Evolutionary conservation across 106 monocot species (phyloP).

Genomic region (Dendrobium chrysotoxum): DNA sequence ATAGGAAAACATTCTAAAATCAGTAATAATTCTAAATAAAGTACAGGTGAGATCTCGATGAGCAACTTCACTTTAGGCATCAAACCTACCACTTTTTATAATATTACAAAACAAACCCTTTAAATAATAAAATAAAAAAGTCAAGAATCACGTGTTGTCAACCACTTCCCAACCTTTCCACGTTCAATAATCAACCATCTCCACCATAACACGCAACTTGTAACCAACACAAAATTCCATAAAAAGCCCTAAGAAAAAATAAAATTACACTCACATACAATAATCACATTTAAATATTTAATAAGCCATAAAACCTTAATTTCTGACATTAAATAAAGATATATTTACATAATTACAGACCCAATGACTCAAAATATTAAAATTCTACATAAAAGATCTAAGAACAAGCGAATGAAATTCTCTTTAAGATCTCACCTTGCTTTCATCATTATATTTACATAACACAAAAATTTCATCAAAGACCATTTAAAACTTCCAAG

Average conservation of each 20-base stretch:
- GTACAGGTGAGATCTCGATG: too few relatives aligned
- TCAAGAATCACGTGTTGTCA: conserved; percentile 10
- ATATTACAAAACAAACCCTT: not conserved
- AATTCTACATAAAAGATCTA: not conserved
- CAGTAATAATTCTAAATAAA: too few relatives aligned
- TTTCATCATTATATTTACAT: not conserved
- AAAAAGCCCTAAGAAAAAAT: not conserved
- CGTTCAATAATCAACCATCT: not conserved
- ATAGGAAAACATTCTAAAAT: too few relatives aligned
- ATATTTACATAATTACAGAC: conserved; percentile 7
- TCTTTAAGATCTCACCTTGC: not conserved
- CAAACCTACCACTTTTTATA: too few relatives aligned
- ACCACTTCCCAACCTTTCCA: conserved; percentile 1
- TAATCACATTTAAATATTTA: not conserved
- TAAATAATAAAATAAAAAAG: not conserved
- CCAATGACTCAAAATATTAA: not conserved
- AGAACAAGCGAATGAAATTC: not conserved
- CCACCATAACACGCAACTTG: not conserved
- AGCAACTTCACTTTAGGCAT: too few relatives aligned
- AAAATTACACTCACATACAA: not conserved
- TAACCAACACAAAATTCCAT: not conserved
- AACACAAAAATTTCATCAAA: not conserved
- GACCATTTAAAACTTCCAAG: not conserved
- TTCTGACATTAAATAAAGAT: not conserved
- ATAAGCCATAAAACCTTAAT: not conserved